These are phyloP conservation scores for Mycena alexandri DNA, from an alignment of 768 basidiomycete species.

Conservation along the genomic window DNA sequence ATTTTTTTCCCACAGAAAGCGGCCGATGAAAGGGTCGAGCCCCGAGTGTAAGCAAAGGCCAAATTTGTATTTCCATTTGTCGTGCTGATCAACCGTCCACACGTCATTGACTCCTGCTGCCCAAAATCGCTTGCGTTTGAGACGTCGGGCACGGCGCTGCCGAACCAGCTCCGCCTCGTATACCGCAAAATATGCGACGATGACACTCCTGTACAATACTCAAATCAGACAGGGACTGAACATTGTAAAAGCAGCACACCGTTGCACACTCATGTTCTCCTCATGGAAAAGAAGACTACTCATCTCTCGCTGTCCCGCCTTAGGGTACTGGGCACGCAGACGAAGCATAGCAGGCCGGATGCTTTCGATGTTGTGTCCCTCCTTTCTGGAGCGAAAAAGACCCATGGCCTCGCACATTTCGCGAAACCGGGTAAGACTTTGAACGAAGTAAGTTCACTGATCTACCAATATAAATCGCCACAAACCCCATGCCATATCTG, in stretches of 20 bases:
- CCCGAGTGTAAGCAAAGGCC: constrained; percentile 44
- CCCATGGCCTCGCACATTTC: constrained; percentile 38
- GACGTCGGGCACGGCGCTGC: constrained; percentile 13
- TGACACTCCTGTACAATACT: constrained; percentile 4
- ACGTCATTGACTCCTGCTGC: constrained; percentile 47
- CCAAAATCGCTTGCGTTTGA: constrained; percentile 43
- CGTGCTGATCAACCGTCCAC: constrained; percentile 48
- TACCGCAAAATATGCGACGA: constrained; percentile 7
- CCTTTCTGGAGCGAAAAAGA: constrained; percentile 34
- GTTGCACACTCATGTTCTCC: constrained; percentile 40
- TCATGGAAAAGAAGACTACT: constrained; percentile 40
- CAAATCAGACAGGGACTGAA: neutral
- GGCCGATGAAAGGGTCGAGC: constrained; percentile 45
- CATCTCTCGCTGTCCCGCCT: constrained; percentile 45
- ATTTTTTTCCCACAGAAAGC: constrained; percentile 46
- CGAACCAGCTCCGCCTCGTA: constrained; percentile 36
- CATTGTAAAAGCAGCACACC: constrained; percentile 34
- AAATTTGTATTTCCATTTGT: constrained; percentile 48
- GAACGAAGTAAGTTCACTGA: neutral
- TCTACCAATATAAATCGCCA: neutral
- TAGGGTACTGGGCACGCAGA: constrained; percentile 41
- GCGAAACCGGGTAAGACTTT: constrained; percentile 29
- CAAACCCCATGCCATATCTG: constrained; percentile 2
- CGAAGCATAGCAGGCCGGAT: constrained; percentile 37
- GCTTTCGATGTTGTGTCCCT: constrained; percentile 40